Percentiles rank a stretch among this genome's conserved stretches.
Conservation (phyloP, 352 stramenopile species). For the Elongisporangium prolatum region DNA sequence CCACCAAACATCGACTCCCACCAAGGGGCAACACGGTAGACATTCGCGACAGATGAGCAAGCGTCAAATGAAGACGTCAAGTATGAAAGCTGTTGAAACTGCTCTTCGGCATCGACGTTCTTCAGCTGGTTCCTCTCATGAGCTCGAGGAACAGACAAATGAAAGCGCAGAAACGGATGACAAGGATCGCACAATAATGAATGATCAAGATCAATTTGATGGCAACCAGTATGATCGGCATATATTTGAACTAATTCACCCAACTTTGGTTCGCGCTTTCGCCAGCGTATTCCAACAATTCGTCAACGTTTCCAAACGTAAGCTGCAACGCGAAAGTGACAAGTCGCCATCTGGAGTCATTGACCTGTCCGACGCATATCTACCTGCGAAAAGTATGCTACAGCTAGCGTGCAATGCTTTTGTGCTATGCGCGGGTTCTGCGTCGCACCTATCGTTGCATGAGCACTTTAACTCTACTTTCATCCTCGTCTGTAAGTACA, state of each 20-base stretch:
- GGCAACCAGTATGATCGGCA: conserved; percentile 62
- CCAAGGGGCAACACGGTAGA: not conserved
- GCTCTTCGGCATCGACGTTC: not conserved
- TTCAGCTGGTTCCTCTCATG: not conserved
- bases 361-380: conserved; percentile 40
- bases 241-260: conserved; percentile 63
- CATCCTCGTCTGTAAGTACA: conserved; percentile 58
- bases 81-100: not conserved
- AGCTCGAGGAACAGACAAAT: not conserved
- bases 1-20: conserved; percentile 12
- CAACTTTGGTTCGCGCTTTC: conserved; percentile 48
- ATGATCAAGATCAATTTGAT: conserved; percentile 1
- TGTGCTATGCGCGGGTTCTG: conserved; percentile 55
- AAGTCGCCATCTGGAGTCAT: not conserved
- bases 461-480: conserved; percentile 69
- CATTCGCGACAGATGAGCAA: not conserved
- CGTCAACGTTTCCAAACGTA: conserved; percentile 46
- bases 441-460: conserved; percentile 39
- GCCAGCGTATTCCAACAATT: conserved; percentile 74
- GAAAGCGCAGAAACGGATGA: not conserved
- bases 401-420: conserved; percentile 77
- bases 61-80: not conserved
- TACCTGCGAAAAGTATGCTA: conserved; percentile 67
- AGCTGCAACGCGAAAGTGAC: not conserved
- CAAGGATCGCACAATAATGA: not conserved